These are phyloP conservation scores for Millerozyma miso DNA, from an alignment of 805 yeast genomes.

Conservation along the genomic window DNA sequence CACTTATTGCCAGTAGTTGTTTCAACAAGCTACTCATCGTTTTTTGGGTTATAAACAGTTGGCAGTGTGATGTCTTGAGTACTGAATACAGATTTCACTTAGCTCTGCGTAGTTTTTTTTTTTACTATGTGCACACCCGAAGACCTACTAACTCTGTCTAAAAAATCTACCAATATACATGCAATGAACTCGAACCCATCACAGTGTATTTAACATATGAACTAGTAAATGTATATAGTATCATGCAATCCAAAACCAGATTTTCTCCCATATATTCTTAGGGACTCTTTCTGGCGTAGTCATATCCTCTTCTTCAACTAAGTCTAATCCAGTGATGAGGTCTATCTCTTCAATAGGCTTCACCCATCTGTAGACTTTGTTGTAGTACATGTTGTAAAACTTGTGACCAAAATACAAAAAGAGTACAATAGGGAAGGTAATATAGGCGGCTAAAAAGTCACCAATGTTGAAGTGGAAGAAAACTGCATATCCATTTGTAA, in stretches of 20 bases:
- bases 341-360: slow-evolving; percentile 57
- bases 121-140: not conserved
- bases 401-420: slow-evolving; percentile 58
- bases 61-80: not conserved
- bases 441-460: slow-evolving; percentile 69
- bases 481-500: slow-evolving; percentile 73
- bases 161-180: too few species aligned
- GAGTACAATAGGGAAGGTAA: slow-evolving; percentile 57
- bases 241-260: slow-evolving; percentile 52
- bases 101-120: not conserved
- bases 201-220: not conserved
- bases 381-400: slow-evolving; percentile 31
- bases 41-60: not conserved
- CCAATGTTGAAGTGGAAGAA: slow-evolving; percentile 54
- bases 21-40: slow-evolving; percentile 62
- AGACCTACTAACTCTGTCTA: too few species aligned
- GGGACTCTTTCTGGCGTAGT: slow-evolving; percentile 34
- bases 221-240: not conserved
- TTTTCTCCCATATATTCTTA: slow-evolving; percentile 35
- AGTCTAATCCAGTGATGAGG: slow-evolving; percentile 54
- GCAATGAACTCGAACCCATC: not conserved
- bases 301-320: slow-evolving; percentile 52
- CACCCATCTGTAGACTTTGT: slow-evolving; percentile 32
- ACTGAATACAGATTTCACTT: not conserved
- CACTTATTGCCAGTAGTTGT: slow-evolving; percentile 71